Evolutionary conservation across 495 filamentous ascomycete species (phyloP).

Genomic region (Tuber umbilicatum): DNA sequence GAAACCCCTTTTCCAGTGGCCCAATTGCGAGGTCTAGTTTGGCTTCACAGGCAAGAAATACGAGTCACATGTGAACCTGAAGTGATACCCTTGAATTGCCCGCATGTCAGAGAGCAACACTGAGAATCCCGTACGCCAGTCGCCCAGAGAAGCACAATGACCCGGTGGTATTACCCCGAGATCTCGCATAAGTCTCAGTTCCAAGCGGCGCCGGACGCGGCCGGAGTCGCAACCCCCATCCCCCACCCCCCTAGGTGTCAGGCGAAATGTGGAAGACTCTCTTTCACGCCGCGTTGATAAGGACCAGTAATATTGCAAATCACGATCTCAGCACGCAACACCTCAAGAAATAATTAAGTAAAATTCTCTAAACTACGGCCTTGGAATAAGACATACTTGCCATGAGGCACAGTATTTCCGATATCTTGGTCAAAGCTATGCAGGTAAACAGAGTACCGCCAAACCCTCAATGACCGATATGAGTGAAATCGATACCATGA

Average conservation of each 20-base stretch:
- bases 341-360: slow-evolving; percentile 17
- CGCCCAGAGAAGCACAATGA: slow-evolving; percentile 31
- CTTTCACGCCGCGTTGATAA: slow-evolving; percentile 53
- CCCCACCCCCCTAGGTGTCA: slow-evolving; percentile 32
- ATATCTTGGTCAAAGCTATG: too few relatives aligned
- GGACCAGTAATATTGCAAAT: slow-evolving; percentile 58
- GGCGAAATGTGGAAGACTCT: slow-evolving; percentile 44
- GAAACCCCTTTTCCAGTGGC: slow-evolving; percentile 47
- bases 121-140: slow-evolving; percentile 31
- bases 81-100: slow-evolving; percentile 62
- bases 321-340: slow-evolving; percentile 53
- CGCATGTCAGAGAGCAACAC: slow-evolving; percentile 54
- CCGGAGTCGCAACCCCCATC: slow-evolving; percentile 16
- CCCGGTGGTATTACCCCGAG: slow-evolving; percentile 11
- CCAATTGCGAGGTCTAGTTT: slow-evolving; percentile 49
- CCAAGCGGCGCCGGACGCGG: too few relatives aligned
- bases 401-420: too few relatives aligned
- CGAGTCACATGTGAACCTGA: slow-evolving; percentile 60
- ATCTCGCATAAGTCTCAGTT: not conserved
- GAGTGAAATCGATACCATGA: too few relatives aligned
- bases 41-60: slow-evolving; percentile 59
- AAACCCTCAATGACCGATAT: too few relatives aligned
- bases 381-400: too few relatives aligned
- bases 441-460: too few relatives aligned
- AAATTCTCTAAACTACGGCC: too few relatives aligned